These are phyloP conservation scores for Xylariaceae sp. DNA, from an alignment of 2,329 filamentous ascomycete genomes.

Conservation along the genomic window DNA sequence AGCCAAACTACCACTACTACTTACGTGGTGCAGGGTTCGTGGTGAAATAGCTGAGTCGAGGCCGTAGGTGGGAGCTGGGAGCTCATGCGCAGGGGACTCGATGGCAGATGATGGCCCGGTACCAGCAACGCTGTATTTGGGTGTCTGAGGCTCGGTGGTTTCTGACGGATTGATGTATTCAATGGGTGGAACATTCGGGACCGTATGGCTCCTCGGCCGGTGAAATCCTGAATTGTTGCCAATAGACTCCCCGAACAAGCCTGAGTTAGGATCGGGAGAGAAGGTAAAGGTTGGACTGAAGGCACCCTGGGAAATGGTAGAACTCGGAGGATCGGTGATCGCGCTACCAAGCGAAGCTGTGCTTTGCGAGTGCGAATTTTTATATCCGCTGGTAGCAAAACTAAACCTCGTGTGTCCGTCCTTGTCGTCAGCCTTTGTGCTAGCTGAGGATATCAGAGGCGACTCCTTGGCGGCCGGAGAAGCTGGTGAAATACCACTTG, in stretches of 20 bases:
- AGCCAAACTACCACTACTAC: constrained; percentile 47
- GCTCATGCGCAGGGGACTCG: constrained; percentile 48
- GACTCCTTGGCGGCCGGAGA: constrained; percentile 64
- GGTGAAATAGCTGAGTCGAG: constrained; percentile 44
- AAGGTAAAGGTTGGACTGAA: constrained; percentile 74
- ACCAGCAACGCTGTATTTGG: constrained; percentile 45
- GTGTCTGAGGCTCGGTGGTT: constrained; percentile 44
- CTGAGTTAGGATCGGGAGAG: constrained; percentile 67
- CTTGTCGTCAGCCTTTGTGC: constrained; percentile 65
- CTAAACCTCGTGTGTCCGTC: constrained; percentile 54
- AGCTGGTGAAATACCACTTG: constrained; percentile 65
- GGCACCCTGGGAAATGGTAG: constrained; percentile 67
- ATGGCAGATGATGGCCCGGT: constrained; percentile 50
- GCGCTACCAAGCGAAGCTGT: constrained; percentile 64
- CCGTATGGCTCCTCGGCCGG: constrained; percentile 81
- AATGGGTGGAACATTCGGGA: constrained; percentile 65
- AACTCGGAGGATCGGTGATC: constrained; percentile 59
- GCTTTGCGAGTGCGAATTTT: constrained; percentile 63
- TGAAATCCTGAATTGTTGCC: constrained; percentile 53
- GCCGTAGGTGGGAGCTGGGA: constrained; percentile 38
- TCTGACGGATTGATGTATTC: constrained; percentile 49
- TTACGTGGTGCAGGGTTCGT: constrained; percentile 47
- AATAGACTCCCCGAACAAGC: constrained; percentile 54
- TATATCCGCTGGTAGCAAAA: constrained; percentile 51
- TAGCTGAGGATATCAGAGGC: constrained; percentile 66